Evolutionary conservation across 2,329 filamentous ascomycete genomes (phyloP), one percentile per base, ranked within the genome.

Genomic region (Penicillium occitanis): DNA sequence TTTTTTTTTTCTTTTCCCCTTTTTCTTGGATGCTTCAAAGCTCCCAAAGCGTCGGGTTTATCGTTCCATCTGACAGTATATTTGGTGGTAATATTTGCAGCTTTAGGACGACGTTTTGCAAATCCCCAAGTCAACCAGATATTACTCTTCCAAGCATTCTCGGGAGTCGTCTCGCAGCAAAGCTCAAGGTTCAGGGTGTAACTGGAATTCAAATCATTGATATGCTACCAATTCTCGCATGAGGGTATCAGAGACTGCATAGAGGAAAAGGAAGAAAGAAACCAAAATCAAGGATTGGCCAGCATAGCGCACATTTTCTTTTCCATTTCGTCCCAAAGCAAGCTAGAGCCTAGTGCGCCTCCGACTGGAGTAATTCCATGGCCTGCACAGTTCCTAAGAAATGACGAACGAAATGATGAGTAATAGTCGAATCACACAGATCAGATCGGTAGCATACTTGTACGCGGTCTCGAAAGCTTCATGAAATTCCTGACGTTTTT

Each of bases 281-380:
- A 25, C 25, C 25, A 25, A 51, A 5, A 30, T 5, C 7, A 51
- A 55, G 25, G 5, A 55, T 30, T 30, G 48, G 17, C n/a, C 58
- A 46, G 40, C 25, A 19, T 48, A 46, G 22, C 58, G 4, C 48
- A 61, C 40, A 61, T 50, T 37, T 50, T 61, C 28, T 50, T 61
- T 0, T 25, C 14, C 13, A 7, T 2, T 6, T 50, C 10, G 19
- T 61, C 59, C 59, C 58, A 51, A 25, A 25, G 13, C 17, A 61
- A 11, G 14, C n/a, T 25, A 10, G 35, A 42, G 33, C 53, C 53
- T 17, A 57, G n/a, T 2, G 0, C 1, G 30, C 33, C 53, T 35
- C 14, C 51, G 14, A 55, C 2, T 19, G 25, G 51, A 55, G 6
- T 2, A 55, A 35, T 11, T 33, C 51, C 28, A 33, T 5, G 28